Conservation (phyloP, 2,329 filamentous ascomycete genomes). For the Cladosporium sp. region DNA sequence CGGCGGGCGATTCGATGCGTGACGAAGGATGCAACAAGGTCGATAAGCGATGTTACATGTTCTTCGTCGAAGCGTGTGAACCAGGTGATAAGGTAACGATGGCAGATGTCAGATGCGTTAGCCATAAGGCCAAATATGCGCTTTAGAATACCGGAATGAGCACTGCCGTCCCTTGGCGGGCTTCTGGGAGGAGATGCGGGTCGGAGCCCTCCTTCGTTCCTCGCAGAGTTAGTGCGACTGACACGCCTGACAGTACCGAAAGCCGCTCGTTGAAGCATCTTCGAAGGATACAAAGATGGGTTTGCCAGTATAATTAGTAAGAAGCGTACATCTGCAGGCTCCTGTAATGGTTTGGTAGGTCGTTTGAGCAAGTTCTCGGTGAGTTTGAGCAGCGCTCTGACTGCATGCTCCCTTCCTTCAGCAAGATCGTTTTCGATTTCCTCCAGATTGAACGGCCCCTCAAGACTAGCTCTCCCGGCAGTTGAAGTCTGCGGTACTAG, state of each 20-base stretch:
- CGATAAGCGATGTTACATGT: slow-evolving; percentile 67
- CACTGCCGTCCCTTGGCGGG: slow-evolving; percentile 5
- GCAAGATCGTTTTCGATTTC: slow-evolving; percentile 47
- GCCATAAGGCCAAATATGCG: slow-evolving; percentile 74
- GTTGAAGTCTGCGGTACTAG: slow-evolving; percentile 18
- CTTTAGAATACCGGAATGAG: slow-evolving; percentile 76
- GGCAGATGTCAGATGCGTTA: slow-evolving; percentile 67
- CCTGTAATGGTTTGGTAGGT: slow-evolving; percentile 62
- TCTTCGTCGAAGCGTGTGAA: slow-evolving; percentile 62
- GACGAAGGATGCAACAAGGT: slow-evolving; percentile 70
- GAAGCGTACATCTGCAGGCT: slow-evolving; percentile 67
- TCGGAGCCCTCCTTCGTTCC: background rate
- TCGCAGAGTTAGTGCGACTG: slow-evolving; percentile 1
- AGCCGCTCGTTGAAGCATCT: background rate
- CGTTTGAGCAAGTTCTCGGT: slow-evolving; percentile 75
- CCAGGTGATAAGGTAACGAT: slow-evolving; percentile 72
- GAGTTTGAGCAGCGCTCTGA: slow-evolving; percentile 66
- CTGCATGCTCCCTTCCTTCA: slow-evolving; percentile 63
- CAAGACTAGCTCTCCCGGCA: slow-evolving; percentile 30
- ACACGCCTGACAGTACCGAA: background rate
- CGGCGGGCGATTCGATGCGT: slow-evolving; percentile 72
- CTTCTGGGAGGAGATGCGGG: background rate
- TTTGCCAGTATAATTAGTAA: slow-evolving; percentile 73
- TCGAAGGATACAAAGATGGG: slow-evolving; percentile 59
- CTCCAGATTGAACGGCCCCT: slow-evolving; percentile 40